A percentile compares a stretch with the other conserved stretches of the same genome.
Evolutionary conservation across 2,329 filamentous ascomycete genomes (phyloP).

Genomic region (Fusarium sp.): DNA sequence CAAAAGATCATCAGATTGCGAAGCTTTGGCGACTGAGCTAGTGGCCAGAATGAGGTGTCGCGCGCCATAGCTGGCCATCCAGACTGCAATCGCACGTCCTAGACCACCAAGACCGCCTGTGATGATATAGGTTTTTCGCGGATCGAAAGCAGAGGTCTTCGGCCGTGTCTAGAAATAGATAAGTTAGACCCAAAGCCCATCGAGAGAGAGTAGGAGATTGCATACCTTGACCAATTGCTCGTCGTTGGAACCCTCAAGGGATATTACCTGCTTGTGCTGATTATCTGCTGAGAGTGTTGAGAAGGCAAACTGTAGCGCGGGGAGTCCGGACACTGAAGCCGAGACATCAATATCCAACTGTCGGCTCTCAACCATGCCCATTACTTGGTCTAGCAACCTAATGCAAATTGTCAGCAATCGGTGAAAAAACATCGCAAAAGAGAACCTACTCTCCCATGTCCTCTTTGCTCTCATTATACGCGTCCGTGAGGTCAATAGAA

Average conservation of each 20-base stretch:
- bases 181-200: background rate
- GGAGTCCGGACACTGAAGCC: constrained; percentile 20
- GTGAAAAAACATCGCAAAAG: background rate
- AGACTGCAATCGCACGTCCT: constrained; percentile 41
- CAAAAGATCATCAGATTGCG: constrained; percentile 32
- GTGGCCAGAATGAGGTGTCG: constrained; percentile 40
- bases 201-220: background rate
- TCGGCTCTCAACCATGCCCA: constrained; percentile 27
- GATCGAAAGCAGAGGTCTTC: constrained; percentile 32
- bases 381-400: constrained; percentile 28
- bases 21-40: constrained; percentile 35
- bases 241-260: constrained; percentile 3
- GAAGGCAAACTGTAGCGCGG: constrained; percentile 27
- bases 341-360: constrained; percentile 15
- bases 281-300: constrained; percentile 9
- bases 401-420: background rate
- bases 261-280: constrained; percentile 34
- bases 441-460: constrained; percentile 36
- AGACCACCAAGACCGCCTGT: constrained; percentile 43
- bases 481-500: constrained; percentile 39
- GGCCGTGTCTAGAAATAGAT: constrained; percentile 26
- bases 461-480: constrained; percentile 31
- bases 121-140: constrained; percentile 42
- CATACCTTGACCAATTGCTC: constrained; percentile 34
- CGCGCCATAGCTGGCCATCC: constrained; percentile 45